Evolutionary conservation across 305 asterid genomes (phyloP), one percentile per base, ranked within the genome.

Genomic region (Fraxinus velutina): DNA sequence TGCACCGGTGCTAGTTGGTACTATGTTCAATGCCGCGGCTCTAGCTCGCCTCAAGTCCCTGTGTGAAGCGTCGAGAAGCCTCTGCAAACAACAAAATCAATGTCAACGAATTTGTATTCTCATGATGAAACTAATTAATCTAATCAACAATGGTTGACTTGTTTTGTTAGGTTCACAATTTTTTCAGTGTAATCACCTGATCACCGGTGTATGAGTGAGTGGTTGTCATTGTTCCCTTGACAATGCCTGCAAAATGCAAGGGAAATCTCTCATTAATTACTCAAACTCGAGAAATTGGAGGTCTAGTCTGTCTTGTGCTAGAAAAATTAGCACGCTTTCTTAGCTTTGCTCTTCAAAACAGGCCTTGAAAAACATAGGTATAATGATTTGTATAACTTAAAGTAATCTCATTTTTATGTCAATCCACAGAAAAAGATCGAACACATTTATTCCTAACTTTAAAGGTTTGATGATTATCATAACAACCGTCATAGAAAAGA

Each of bases 141-240:
- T 36, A 42, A 24, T 33, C 32, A 4, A 39, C 10, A 37, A 10
- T 3, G 34, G 30, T 8, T 27, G 10, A 19, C 29, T n/a, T 44
- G 29, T 21, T 15, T 10, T 4, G 0, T 21, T 34, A 37, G 19
- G 32, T 29, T 39, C 57, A 9, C 12, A 73, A n/a, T 9, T 39
- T 39, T 8, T 50, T 60, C 30, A 66, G 22, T 71, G 17, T n/a
- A 2, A 19, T 83, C 86, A 94, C 98, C 93, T 94, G 98, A 88
- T 95, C 99, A 79, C 99, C 97, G 8, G 99, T 95, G 93, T 93
- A 95, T 15, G 99, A 95, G 88, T 93, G 99, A 36, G 99, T 95
- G 62, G 97, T 95, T 50, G 98, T 95, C 99, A 95, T 95, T 71
- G 97, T 95, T 78, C 98, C 99, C 90, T 95, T 95, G 71, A 90